These are phyloP conservation scores for Pluteus cervinus DNA, from an alignment of 768 basidiomycete genomes.

Conservation along the genomic window DNA sequence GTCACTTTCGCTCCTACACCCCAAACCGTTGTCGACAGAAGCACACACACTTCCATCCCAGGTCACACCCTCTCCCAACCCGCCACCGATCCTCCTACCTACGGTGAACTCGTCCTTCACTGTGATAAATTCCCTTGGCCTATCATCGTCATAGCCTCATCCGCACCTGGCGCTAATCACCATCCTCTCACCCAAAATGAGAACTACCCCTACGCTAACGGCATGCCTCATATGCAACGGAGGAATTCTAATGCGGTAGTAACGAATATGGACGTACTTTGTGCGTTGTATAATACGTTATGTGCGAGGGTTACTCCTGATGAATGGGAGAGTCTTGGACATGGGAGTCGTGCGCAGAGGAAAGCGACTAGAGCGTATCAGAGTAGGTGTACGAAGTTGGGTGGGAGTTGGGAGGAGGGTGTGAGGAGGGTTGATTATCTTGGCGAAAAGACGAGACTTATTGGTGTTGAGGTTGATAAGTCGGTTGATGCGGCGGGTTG, in stretches of 20 bases:
- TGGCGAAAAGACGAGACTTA: constrained; percentile 49
- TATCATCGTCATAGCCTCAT: constrained; percentile 33
- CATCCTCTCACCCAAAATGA: not conserved
- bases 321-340: constrained; percentile 59
- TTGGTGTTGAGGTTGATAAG: constrained; percentile 48
- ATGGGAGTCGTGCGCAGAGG: constrained; percentile 49
- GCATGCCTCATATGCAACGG: constrained; percentile 3
- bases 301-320: constrained; percentile 49
- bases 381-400: constrained; percentile 50
- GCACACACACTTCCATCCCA: constrained; percentile 48
- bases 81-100: constrained; percentile 57
- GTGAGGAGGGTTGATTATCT: constrained; percentile 65
- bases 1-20: constrained; percentile 50
- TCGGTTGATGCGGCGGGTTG: constrained; percentile 4
- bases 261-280: constrained; percentile 61
- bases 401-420: constrained; percentile 65
- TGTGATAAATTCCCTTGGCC: constrained; percentile 60
- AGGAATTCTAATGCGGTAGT: constrained; percentile 16
- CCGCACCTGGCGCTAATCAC: not conserved
- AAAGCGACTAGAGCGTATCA: constrained; percentile 59
- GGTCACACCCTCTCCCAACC: constrained; percentile 52
- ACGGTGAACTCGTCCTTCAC: constrained; percentile 37
- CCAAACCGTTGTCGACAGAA: constrained; percentile 50
- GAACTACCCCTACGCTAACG: constrained; percentile 6
- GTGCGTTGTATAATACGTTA: constrained; percentile 53